A percentile compares a stretch with the other conserved stretches of the same genome.
These are phyloP conservation scores for Yamadazyma triangularis DNA, from an alignment of 1,139 yeast genomes.

Conservation along the genomic window DNA sequence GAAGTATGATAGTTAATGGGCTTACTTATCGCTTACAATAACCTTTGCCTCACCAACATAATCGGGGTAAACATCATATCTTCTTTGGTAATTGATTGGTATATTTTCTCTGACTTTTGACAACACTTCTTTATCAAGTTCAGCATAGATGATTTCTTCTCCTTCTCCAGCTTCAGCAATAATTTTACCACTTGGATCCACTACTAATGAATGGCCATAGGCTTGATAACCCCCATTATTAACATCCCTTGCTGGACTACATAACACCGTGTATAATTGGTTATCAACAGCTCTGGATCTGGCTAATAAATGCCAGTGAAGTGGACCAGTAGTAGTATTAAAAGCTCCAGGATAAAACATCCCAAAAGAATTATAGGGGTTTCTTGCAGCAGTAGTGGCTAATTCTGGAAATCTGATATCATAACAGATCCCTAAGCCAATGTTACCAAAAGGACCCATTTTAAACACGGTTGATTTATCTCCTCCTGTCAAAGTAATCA, in stretches of 20 bases:
- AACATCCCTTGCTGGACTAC: constrained; percentile 86
- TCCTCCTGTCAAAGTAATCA: constrained; percentile 72
- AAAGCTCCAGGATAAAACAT: constrained; percentile 96
- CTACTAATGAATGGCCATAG: constrained; percentile 86
- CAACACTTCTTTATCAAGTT: constrained; percentile 61
- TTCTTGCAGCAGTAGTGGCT: constrained; percentile 74
- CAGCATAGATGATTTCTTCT: constrained; percentile 79
- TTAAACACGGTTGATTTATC: constrained; percentile 72
- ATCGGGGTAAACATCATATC: constrained; percentile 81
- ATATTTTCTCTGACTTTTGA: constrained; percentile 63
- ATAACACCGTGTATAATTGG: constrained; percentile 71
- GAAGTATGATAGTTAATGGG: no score
- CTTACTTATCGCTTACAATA: constrained; percentile 33
- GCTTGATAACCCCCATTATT: constrained; percentile 73
- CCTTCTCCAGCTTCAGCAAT: constrained; percentile 81
- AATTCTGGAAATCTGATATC: constrained; percentile 91
- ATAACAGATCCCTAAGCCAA: constrained; percentile 90
- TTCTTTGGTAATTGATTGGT: constrained; percentile 70
- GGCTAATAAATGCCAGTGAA: constrained; percentile 89
- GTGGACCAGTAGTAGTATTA: constrained; percentile 92
- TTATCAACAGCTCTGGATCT: constrained; percentile 87
- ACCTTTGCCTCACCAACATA: constrained; percentile 44
- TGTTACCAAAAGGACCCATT: constrained; percentile 64
- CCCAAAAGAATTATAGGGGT: constrained; percentile 68
- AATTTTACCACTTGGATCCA: constrained; percentile 79